phyloP scores from a whole-genome alignment of 2,329 filamentous ascomycete genomes.

The Xylariales sp. region DNA sequence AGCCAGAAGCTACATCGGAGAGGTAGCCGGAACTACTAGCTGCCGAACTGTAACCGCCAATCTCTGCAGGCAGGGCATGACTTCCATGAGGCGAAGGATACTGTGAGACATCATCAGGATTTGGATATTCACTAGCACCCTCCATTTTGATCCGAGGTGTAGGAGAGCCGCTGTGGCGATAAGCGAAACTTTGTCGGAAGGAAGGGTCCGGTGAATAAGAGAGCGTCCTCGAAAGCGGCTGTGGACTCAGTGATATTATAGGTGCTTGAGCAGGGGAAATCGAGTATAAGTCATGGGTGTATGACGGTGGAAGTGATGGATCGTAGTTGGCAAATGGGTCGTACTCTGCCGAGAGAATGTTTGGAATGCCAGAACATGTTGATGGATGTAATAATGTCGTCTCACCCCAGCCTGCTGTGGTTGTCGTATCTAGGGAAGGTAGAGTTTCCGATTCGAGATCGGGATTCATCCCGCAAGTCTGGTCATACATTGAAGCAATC shows the following conservation, averaged over 20 bases:
- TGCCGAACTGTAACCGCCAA: conserved; percentile 21
- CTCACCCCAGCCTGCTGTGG: conserved; percentile 39
- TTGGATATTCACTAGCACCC: conserved; percentile 28
- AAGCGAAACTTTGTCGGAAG: conserved; percentile 27
- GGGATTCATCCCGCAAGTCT: conserved; percentile 33
- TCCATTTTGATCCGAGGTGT: conserved; percentile 38
- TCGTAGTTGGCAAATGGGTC: conserved; percentile 46
- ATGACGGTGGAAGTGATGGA: conserved; percentile 34
- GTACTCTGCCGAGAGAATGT: conserved; percentile 46
- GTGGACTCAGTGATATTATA: conserved; percentile 20
- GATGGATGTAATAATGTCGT: conserved; percentile 34
- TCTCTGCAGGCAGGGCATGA: conserved; percentile 28
- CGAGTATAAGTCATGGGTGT: conserved; percentile 43
- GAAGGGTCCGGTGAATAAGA: conserved; percentile 27
- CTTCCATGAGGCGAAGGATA: conserved; percentile 37
- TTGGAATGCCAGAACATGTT: conserved; percentile 37
- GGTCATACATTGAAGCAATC: conserved; percentile 37
- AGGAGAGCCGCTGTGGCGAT: conserved; percentile 25
- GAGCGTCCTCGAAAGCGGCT: conserved; percentile 23
- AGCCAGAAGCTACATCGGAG: conserved; percentile 30
- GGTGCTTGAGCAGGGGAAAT: conserved; percentile 28
- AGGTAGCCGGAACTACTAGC: conserved; percentile 31
- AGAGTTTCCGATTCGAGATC: conserved; percentile 33
- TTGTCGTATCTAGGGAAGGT: conserved; percentile 35
- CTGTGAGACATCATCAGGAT: conserved; percentile 31